Evolutionary conservation across 75 land plant species (phyloP), one percentile per base, ranked within the genome.

Genomic region (Cupressus sempervirens): DNA sequence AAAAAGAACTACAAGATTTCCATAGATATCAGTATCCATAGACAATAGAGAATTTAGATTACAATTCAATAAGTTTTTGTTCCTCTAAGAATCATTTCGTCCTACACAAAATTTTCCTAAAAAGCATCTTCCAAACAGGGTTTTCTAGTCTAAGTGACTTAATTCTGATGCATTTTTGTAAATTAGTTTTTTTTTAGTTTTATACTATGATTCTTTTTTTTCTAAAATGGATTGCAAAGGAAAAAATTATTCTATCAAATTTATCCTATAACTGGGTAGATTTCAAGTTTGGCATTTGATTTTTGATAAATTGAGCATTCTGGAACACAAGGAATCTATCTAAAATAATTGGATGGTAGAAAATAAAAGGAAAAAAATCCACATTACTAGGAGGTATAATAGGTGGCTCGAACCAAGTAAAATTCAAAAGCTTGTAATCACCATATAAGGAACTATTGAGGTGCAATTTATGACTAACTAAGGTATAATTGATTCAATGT

Each of bases 361-460:
- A 8, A 77, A 41, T 0, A 43, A 41, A 26, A 48, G 43, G 26
- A 41, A 41, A 15, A 82, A 26, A 32, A 50, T 41, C 45, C 41
- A 10, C 34, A 83, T 92, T 91, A 95, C 97, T 94, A 62, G 84
- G 90, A 80, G 93, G 86, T 40, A 89, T 90, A 74, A 89, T 86
- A n/a, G 93, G 91, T 7, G 93, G 90, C 83, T 86, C 50, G 86
- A 91, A 92, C 90, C 92, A 93, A 32, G 91, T 93, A 62, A 98
- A 79, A 84, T 91, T 92, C 50, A 96, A 91, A 76, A 98, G 92
- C 43, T 83, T 90, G 84, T 98, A 98, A 82, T 90, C 94, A 84
- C 97, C 96, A 83, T 94, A 92, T 43, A 96, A 75, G 16, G 86
- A 45, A 83, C 93, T 91, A 86, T 93, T 86, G 79, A 98, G 82